Evolutionary conservation across 2,329 filamentous ascomycete species (phyloP).

Genomic region (Arthroderma sp.): DNA sequence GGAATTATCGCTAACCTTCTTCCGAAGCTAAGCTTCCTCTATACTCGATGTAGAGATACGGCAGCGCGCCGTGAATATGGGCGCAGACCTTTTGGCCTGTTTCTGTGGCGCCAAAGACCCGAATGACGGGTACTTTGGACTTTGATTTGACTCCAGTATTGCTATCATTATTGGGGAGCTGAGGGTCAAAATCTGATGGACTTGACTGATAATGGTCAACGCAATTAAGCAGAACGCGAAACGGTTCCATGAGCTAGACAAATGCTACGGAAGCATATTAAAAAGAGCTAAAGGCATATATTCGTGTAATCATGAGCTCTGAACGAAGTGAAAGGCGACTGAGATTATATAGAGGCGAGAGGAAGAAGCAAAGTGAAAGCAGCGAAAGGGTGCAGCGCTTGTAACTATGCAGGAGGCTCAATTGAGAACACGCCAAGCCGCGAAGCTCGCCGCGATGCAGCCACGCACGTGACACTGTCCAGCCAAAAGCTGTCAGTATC

Average conservation of each 20-base stretch:
- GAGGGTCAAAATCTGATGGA: constrained; percentile 68
- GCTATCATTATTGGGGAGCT: constrained; percentile 52
- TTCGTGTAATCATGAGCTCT: too few relatives aligned
- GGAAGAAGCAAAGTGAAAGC: too few relatives aligned
- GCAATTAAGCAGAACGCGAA: constrained; percentile 86
- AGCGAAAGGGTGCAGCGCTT: too few relatives aligned
- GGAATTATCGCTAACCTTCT: constrained; percentile 43
- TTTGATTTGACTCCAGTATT: constrained; percentile 47
- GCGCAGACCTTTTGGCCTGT: constrained; percentile 93
- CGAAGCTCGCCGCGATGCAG: too few relatives aligned
- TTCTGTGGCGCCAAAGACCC: constrained; percentile 84
- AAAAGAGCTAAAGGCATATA: too few relatives aligned
- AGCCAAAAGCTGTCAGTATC: too few relatives aligned
- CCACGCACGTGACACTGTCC: too few relatives aligned
- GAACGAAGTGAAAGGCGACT: too few relatives aligned
- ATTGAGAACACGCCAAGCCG: too few relatives aligned
- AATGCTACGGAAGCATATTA: constrained; percentile 4
- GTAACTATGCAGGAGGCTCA: too few relatives aligned
- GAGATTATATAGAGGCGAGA: too few relatives aligned
- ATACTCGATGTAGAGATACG: constrained; percentile 89
- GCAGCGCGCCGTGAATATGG: constrained; percentile 89
- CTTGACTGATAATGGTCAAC: constrained; percentile 84
- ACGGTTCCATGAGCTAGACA: constrained; percentile 49
- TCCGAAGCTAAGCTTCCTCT: constrained; percentile 52
- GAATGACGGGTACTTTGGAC: constrained; percentile 70